Evolutionary conservation across 441 rosid species (phyloP).

Genomic region (Eruca vesicaria): DNA sequence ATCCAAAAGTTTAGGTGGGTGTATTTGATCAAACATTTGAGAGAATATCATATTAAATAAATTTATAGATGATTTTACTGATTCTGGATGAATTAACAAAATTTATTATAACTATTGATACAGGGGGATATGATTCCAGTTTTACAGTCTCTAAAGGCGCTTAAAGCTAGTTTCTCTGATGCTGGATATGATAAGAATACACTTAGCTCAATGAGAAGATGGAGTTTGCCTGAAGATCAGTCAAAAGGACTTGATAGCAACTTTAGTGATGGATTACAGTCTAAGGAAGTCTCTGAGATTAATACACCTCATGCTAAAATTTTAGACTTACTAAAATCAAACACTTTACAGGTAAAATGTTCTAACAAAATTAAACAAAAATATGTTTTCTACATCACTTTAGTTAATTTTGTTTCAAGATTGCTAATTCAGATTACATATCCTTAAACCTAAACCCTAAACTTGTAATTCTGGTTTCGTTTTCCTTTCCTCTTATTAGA

Average conservation of each 20-base stretch:
- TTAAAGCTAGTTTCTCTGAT: conserved; percentile 43
- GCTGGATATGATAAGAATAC: conserved; percentile 34
- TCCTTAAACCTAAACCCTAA: not conserved
- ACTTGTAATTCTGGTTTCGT: conserved; percentile 19
- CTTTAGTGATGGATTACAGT: conserved; percentile 38
- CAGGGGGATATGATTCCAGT: conserved; percentile 74
- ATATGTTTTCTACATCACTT: not conserved
- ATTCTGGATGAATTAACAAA: not conserved
- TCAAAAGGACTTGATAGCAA: conserved; percentile 12
- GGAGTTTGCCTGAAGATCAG: conserved; percentile 43
- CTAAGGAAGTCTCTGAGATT: conserved; percentile 51
- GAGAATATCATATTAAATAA: not conserved
- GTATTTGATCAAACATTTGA: not conserved
- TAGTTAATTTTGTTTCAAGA: not conserved
- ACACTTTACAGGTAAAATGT: conserved; percentile 22
- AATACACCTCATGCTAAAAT: conserved; percentile 57
- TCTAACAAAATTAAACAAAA: not conserved
- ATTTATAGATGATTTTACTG: not conserved
- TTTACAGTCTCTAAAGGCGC: conserved; percentile 59
- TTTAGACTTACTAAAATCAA: conserved; percentile 63
- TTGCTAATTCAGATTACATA: not conserved
- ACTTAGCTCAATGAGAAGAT: conserved; percentile 46
- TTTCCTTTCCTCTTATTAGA: conserved; percentile 40
- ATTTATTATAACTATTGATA: not conserved
- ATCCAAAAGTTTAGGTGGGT: not conserved